Evolutionary conservation across 2,329 filamentous ascomycete species (phyloP), one percentile per base, ranked within the genome.

Genomic region (Calonectria henricotiae): DNA sequence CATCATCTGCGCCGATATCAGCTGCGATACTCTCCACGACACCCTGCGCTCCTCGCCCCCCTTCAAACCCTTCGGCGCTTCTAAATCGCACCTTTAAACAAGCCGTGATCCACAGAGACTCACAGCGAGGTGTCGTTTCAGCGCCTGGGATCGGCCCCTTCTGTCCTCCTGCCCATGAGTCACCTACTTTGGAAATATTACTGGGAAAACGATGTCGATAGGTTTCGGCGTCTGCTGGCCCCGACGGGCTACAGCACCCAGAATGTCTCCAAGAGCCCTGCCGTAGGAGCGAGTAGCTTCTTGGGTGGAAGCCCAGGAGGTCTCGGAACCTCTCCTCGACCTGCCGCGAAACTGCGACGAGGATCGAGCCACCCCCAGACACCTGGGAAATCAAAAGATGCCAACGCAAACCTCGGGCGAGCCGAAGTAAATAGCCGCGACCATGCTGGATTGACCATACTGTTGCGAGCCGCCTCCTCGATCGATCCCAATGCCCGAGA

Each of bases 121-220:
- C 92, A 94, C 91, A 94, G 94, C 94, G 92, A 97, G 94, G 94
- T 92, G 92, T 89, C 83, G 83, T 85, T 87, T 85, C 85, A 88
- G 86, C 84, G 86, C 83, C 80, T 81, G 80, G 82, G 83, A 83
- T 79, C 81, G 77, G 76, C 41, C 46, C 66, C 69, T 71, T 44
- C 64, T 35, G 62, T 71, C 79, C 77, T 69, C 75, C 74, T 74
- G 79, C 82, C 90, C 91, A 96, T 98, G 96, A 98, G 94, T 92
- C 93, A 95, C 87, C 90, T 93, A 90, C 91, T 99, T 83, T 98
- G 96, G 96, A 95, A 95, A 89, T 94, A 90, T 83, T 98, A 96
- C 83, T 93, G 97, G 88, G 93, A 98, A 91, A 94, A 98, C 89
- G 95, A 99, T 91, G 93, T 98, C 91, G 95, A 97, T 83, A 91